These are phyloP conservation scores for Phytopythium mirpurense DNA, from an alignment of 352 stramenopile genomes.

Conservation along the genomic window DNA sequence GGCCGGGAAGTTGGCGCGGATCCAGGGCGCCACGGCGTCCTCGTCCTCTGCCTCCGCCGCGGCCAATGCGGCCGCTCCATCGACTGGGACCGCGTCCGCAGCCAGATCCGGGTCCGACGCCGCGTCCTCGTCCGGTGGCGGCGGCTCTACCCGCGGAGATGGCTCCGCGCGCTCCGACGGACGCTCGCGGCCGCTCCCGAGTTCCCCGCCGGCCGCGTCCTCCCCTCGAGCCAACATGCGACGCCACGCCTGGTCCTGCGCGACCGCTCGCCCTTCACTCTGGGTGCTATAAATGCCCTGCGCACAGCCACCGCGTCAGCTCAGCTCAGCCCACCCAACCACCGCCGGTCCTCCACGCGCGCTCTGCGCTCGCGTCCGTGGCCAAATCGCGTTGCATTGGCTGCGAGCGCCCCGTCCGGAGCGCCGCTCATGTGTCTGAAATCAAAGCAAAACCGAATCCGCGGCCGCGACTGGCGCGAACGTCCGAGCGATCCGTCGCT, in stretches of 20 bases:
- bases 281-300: not conserved
- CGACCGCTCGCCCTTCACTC: not conserved
- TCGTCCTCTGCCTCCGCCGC: not conserved
- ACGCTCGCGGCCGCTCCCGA: not conserved
- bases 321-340: no score
- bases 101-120: not conserved
- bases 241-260: not conserved
- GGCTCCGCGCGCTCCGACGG: not conserved
- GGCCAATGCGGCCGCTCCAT: not conserved
- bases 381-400: conserved; percentile 8
- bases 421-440: not conserved
- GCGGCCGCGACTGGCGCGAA: not conserved
- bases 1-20: conserved; percentile 27
- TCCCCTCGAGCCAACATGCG: not conserved
- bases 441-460: conserved; percentile 8
- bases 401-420: conserved; percentile 1
- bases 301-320: not conserved
- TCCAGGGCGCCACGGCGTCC: conserved; percentile 26
- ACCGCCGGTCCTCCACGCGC: not conserved
- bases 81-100: not conserved
- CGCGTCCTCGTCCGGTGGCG: not conserved
- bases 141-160: not conserved
- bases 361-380: not conserved
- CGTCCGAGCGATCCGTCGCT: conserved; percentile 16
- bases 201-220: not conserved